These are phyloP conservation scores for Psilocybe tampanensis DNA, from an alignment of 768 basidiomycete species.

Conservation along the genomic window DNA sequence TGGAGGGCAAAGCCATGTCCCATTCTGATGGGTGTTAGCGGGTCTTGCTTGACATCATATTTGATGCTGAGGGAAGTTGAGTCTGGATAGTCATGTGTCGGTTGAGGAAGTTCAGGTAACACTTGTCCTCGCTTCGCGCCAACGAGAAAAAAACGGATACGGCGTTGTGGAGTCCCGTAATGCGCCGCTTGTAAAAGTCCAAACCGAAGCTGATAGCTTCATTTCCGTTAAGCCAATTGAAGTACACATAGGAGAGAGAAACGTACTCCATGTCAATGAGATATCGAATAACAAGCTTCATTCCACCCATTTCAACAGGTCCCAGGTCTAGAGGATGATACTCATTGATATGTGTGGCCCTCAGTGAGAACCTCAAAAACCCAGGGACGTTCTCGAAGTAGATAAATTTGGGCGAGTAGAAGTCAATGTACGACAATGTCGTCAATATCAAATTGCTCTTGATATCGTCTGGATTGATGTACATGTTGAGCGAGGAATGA, in stretches of 20 bases:
- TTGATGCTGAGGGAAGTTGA: constrained; percentile 51
- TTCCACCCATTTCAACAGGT: constrained; percentile 71
- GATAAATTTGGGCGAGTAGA: constrained; percentile 40
- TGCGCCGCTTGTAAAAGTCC: constrained; percentile 54
- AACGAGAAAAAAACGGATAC: constrained; percentile 55
- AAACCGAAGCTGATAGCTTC: constrained; percentile 56
- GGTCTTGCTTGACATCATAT: constrained; percentile 38
- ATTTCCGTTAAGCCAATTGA: neutral
- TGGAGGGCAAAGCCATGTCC: constrained; percentile 56
- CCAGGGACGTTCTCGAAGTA: constrained; percentile 60
- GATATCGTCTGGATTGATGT: constrained; percentile 60
- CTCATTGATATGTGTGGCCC: constrained; percentile 37
- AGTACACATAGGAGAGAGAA: neutral
- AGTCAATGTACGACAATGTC: constrained; percentile 53
- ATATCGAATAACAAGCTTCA: constrained; percentile 66
- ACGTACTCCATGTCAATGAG: constrained; percentile 68
- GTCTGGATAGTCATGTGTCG: constrained; percentile 54
- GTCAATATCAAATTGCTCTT: constrained; percentile 74
- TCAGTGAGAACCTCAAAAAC: constrained; percentile 45
- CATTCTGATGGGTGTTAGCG: constrained; percentile 42
- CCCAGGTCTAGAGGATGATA: constrained; percentile 59
- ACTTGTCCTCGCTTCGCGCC: constrained; percentile 44
- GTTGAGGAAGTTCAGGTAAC: constrained; percentile 55
- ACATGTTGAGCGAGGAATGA: constrained; percentile 77
- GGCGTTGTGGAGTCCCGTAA: constrained; percentile 58